Conservation (phyloP, 1,284 basidiomycete genomes). For the Ceratobasidium sp. region DNA sequence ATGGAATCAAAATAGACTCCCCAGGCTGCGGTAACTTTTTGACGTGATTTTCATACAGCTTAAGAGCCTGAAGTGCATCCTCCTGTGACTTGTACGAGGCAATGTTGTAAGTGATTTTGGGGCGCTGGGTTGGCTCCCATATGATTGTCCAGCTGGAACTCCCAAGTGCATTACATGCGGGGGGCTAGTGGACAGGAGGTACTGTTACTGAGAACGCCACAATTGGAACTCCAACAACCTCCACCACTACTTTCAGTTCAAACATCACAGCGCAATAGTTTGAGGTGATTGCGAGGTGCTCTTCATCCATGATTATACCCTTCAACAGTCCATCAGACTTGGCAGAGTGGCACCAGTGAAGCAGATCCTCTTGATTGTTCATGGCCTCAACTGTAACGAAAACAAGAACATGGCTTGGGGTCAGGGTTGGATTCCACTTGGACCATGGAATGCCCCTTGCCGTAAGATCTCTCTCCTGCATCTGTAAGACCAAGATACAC, state of each 20-base stretch:
- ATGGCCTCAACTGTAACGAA: not conserved
- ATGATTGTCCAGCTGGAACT: not conserved
- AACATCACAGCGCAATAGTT: not conserved
- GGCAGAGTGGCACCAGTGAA: not conserved
- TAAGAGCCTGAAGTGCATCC: not conserved
- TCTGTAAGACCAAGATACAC: too few relatives aligned
- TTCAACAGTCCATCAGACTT: not conserved
- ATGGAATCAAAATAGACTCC: not conserved
- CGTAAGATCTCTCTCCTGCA: too few relatives aligned
- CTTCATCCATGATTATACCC: conserved; percentile 5
- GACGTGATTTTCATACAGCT: not conserved
- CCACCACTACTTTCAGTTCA: not conserved
- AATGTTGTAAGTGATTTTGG: not conserved
- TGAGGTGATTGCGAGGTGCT: not conserved
- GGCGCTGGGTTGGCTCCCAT: conserved; percentile 4
- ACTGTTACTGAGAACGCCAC: not conserved
- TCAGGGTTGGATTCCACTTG: not conserved
- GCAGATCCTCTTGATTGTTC: not conserved
- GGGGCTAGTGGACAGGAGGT: not conserved
- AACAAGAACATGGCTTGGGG: not conserved
- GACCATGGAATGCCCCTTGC: not conserved
- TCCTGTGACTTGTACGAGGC: not conserved
- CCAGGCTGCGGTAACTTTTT: not conserved
- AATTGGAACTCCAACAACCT: not conserved
- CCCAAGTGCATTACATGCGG: not conserved